Percentiles rank a stretch among this genome's conserved stretches.
phyloP scores from a whole-genome alignment of 2,329 filamentous ascomycete genomes.

The Sphaceloma murrayae region DNA sequence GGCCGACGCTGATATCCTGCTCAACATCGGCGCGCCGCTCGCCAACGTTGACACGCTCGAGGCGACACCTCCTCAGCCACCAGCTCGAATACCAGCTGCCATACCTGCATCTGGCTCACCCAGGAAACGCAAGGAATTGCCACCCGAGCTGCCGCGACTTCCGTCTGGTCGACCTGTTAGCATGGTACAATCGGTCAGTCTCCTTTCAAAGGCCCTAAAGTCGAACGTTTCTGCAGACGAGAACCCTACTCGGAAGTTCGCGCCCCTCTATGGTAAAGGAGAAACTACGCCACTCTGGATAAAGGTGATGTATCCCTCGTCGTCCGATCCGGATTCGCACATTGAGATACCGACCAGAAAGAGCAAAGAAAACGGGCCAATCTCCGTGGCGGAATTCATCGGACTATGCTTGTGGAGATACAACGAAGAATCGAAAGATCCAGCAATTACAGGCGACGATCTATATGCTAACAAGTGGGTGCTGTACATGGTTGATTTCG shows the following conservation, averaged over 20 bases:
- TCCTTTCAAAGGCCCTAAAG: conserved; percentile 62
- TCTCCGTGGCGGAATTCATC: conserved; percentile 72
- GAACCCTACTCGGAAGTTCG: conserved; percentile 68
- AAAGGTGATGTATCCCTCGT: conserved; percentile 68
- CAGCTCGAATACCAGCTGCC: conserved; percentile 35
- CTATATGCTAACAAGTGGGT: conserved; percentile 75
- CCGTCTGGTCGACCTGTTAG: conserved; percentile 66
- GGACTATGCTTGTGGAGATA: conserved; percentile 71
- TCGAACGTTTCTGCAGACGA: conserved; percentile 60
- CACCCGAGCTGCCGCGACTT: conserved; percentile 45
- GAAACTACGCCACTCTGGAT: conserved; percentile 67
- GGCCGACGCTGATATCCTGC: conserved; percentile 58
- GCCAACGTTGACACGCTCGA: conserved; percentile 19
- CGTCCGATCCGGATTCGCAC: conserved; percentile 52
- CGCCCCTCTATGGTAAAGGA: conserved; percentile 65
- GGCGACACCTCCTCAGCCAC: conserved; percentile 37
- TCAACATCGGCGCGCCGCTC: conserved; percentile 49
- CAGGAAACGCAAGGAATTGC: conserved; percentile 50
- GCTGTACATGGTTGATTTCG: conserved; percentile 72
- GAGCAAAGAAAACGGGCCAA: conserved; percentile 58
- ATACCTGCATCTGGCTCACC: conserved; percentile 44
- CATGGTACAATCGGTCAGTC: conserved; percentile 58
- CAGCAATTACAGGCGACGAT: conserved; percentile 54
- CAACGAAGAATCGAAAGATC: conserved; percentile 64
- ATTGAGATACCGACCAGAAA: conserved; percentile 64